Conservation (phyloP, 2,329 filamentous ascomycete species). For the Aspergillus ibericus region DNA sequence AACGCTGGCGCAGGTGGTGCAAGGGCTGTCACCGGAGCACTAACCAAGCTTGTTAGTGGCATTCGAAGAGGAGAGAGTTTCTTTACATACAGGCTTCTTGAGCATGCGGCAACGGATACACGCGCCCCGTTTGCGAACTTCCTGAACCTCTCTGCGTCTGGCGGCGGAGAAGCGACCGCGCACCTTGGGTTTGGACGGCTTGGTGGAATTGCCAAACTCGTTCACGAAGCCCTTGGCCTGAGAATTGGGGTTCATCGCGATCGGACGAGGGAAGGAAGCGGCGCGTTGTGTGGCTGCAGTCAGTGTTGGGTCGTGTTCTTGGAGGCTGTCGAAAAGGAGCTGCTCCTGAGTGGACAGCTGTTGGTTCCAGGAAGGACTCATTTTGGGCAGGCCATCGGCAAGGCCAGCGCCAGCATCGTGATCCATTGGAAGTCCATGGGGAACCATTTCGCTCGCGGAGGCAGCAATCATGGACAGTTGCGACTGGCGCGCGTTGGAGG, state of each 20-base stretch:
- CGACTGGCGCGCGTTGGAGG: slow-evolving; percentile 41
- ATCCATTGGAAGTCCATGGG: slow-evolving; percentile 38
- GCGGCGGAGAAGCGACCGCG: slow-evolving; percentile 58
- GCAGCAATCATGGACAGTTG: slow-evolving; percentile 49
- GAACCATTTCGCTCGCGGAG: slow-evolving; percentile 48
- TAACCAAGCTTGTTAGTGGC: slow-evolving; percentile 20
- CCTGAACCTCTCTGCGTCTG: slow-evolving; percentile 59
- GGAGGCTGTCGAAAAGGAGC: slow-evolving; percentile 40
- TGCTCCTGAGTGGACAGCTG: slow-evolving; percentile 41
- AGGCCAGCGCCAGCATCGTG: slow-evolving; percentile 28
- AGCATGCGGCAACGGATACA: slow-evolving; percentile 65
- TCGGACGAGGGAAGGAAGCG: slow-evolving; percentile 42
- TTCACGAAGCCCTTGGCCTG: slow-evolving; percentile 44
- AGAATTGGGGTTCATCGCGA: slow-evolving; percentile 44
- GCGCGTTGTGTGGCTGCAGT: slow-evolving; percentile 42
- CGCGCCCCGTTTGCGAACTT: slow-evolving; percentile 60
- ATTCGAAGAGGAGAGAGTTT: background rate
- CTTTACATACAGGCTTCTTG: slow-evolving; percentile 54
- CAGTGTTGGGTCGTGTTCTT: slow-evolving; percentile 41
- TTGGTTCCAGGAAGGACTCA: slow-evolving; percentile 34
- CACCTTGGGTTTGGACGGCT: slow-evolving; percentile 49
- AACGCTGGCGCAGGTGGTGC: slow-evolving; percentile 59
- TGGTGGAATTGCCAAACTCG: slow-evolving; percentile 41
- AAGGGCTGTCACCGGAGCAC: slow-evolving; percentile 62
- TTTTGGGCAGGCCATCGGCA: slow-evolving; percentile 32